Percentiles rank a stretch among this genome's conserved stretches.
Conservation (phyloP, 345 rosid species). For the Isatis tinctoria region DNA sequence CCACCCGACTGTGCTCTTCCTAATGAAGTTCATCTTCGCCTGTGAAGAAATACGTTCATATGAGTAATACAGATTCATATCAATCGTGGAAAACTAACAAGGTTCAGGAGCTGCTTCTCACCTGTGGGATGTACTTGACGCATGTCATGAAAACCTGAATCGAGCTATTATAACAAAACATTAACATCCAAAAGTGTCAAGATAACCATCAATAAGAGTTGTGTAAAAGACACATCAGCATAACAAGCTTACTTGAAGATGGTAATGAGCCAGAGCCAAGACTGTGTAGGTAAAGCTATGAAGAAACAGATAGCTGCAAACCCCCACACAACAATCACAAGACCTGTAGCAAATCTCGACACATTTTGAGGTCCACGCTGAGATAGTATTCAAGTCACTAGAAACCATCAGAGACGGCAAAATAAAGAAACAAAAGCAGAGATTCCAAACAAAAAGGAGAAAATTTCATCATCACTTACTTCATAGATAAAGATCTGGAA, state of each 20-base stretch:
- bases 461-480: slow-evolving; percentile 35
- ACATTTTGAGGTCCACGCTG: slow-evolving; percentile 87
- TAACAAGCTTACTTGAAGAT: slow-evolving; percentile 69
- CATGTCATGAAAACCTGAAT: slow-evolving; percentile 83
- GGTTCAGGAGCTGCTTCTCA: slow-evolving; percentile 24
- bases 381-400: background rate
- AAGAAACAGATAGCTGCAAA: slow-evolving; percentile 67
- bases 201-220: background rate
- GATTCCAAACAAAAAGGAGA: background rate
- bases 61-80: background rate
- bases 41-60: slow-evolving; percentile 24
- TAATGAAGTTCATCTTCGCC: slow-evolving; percentile 76
- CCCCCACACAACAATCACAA: slow-evolving; percentile 54
- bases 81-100: background rate
- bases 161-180: slow-evolving; percentile 60
- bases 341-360: slow-evolving; percentile 53
- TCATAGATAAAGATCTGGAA: slow-evolving; percentile 74
- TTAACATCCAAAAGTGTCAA: background rate
- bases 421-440: background rate
- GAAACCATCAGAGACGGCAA: background rate
- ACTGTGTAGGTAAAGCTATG: slow-evolving; percentile 60
- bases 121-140: slow-evolving; percentile 91
- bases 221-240: slow-evolving; percentile 17
- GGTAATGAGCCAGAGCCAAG: slow-evolving; percentile 87
- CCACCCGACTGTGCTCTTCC: slow-evolving; percentile 89